A percentile compares a stretch with the other conserved stretches of the same genome.
Conservation (phyloP, 2,329 filamentous ascomycete species). For the Pyricularia grisea region DNA sequence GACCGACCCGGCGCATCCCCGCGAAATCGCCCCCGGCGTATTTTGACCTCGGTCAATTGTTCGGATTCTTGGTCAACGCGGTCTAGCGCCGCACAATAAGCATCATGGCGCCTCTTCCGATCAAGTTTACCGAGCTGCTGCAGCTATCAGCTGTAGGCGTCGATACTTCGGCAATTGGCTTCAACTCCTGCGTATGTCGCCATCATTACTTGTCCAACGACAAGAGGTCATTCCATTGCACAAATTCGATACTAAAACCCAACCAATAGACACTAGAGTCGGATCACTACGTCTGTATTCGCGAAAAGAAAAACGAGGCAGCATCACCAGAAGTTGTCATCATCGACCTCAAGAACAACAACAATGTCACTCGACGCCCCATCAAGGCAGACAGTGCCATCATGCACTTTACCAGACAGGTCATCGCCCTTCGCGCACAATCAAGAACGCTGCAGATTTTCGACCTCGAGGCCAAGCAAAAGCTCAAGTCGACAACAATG, state of each 20-base stretch:
- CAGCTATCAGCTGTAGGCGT: slow-evolving; percentile 27
- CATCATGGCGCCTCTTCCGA: slow-evolving; percentile 25
- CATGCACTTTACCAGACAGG: slow-evolving; percentile 95
- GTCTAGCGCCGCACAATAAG: slow-evolving; percentile 18
- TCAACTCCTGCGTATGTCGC: slow-evolving; percentile 71
- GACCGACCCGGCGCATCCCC: not conserved
- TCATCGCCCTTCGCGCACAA: slow-evolving; percentile 94
- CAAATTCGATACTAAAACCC: slow-evolving; percentile 12
- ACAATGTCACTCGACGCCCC: slow-evolving; percentile 86
- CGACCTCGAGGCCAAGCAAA: slow-evolving; percentile 84
- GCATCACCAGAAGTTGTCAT: slow-evolving; percentile 92
- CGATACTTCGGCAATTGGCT: slow-evolving; percentile 52
- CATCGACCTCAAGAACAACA: slow-evolving; percentile 93
- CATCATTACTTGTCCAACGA: not conserved
- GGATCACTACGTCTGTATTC: slow-evolving; percentile 90
- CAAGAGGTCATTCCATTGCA: not conserved
- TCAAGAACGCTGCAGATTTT: slow-evolving; percentile 95
- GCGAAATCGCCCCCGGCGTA: not conserved
- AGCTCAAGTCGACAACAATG: slow-evolving; percentile 95
- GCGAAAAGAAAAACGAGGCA: slow-evolving; percentile 81
- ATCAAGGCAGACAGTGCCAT: slow-evolving; percentile 99
- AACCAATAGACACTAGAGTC: slow-evolving; percentile 81
- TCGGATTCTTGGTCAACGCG: slow-evolving; percentile 11
- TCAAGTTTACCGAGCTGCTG: slow-evolving; percentile 31
- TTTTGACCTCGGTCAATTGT: not conserved